Base-by-base conservation (phyloP, 345 rosid genomes). In the Luvunga scandens region DNA sequence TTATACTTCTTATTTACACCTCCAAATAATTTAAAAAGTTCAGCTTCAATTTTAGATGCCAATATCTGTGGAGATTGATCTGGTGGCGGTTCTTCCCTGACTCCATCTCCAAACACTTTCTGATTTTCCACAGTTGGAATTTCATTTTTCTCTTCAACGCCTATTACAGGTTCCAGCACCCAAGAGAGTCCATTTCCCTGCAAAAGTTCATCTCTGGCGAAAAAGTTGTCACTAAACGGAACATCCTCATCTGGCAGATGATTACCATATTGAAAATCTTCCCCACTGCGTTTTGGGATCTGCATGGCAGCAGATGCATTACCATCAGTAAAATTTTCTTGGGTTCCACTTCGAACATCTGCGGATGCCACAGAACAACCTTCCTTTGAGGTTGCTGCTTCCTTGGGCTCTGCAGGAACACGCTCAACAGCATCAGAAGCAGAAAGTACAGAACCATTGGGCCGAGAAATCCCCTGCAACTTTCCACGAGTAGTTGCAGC, bases 1-100 rank as follows among this genome's bases (percentile, higher is more conserved):
- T 88, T 95, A 70, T 93, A 95, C 83, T 95, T 97, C 81, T 94
- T 97, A 87, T 97, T 97, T 66, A 97, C 98, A 70, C 98, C 99
- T 60, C 93, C 97, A 87, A 88, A 91, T 66, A 93, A 71, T 77
- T 88, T 93, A 82, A 86, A 97, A 34, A 95, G 97, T 64, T 90
- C 98, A 36, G 77, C 88, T 83, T 95, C 99, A 68, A 95, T 88
- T 81, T 84, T 75, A 38, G 68, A 83, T 12, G 98, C 94, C 86
- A 93, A 82, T 75, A 78, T 74, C 74, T 90, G 77, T 6, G 95
- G 90, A 75, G 88, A 85, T 55, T 56, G 85, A 31, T 33, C 45
- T 8, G 73, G 50, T 81, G 74, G 77, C 77, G 72, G 83, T 61
- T 64, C 71, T 22, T 12, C 39, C 28, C 22, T 12, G 21, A 61